Conservation (phyloP, 768 basidiomycete species). For the Mycena kentingensis region DNA sequence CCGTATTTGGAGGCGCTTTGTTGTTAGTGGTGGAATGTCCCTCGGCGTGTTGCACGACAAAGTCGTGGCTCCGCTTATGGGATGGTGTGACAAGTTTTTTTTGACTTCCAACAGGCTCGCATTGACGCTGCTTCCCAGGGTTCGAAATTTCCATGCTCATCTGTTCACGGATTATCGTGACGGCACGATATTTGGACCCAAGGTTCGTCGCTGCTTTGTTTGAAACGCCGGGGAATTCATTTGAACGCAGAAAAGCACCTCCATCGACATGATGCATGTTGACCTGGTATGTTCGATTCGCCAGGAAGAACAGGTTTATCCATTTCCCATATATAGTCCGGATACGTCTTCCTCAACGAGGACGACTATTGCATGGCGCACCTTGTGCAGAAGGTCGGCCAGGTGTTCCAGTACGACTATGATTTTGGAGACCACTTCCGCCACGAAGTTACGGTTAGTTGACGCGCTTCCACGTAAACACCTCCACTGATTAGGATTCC, state of each 20-base stretch:
- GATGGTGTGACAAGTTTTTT: constrained; percentile 26
- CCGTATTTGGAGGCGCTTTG: constrained; percentile 27
- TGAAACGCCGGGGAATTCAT: no score
- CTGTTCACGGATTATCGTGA: constrained; percentile 31
- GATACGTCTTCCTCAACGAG: constrained; percentile 27
- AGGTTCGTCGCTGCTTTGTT: constrained; percentile 16
- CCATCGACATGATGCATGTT: constrained; percentile 27
- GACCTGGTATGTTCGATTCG: constrained; percentile 15
- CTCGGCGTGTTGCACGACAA: constrained; percentile 31
- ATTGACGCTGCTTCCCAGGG: constrained; percentile 18
- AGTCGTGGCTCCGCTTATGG: constrained; percentile 29
- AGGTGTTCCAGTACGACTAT: constrained; percentile 26
- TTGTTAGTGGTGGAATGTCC: constrained; percentile 30
- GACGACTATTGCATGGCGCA: constrained; percentile 30
- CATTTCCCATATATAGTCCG: constrained; percentile 21
- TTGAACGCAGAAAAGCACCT: constrained; percentile 16
- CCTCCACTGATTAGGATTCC: not conserved
- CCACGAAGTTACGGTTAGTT: constrained; percentile 27
- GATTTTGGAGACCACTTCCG: constrained; percentile 29
- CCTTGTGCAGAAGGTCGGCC: constrained; percentile 24
- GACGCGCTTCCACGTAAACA: constrained; percentile 1
- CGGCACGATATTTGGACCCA: constrained; percentile 29
- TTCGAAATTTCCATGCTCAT: constrained; percentile 30
- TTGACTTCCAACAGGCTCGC: not conserved
- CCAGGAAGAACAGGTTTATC: constrained; percentile 1